A percentile compares a stretch with the other conserved stretches of the same genome.
Conservation (phyloP, 345 rosid species). For the Pistacia vera region DNA sequence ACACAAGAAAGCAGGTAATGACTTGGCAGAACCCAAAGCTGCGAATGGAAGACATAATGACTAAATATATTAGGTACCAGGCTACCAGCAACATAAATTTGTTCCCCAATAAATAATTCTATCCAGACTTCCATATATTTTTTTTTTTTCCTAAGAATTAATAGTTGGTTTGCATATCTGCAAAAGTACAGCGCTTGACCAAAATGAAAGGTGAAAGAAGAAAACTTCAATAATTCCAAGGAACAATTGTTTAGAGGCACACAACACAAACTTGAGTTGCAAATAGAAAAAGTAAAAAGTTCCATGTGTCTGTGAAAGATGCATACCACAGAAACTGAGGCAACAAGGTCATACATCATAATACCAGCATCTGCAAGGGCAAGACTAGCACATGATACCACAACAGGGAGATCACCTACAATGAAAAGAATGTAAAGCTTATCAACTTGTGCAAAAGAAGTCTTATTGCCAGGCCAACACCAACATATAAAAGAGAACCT, state of each 20-base stretch:
- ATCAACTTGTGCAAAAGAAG: constrained; percentile 5
- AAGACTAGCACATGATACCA: constrained; percentile 93
- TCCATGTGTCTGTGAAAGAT: background rate
- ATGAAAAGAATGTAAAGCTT: constrained; percentile 8
- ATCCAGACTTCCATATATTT: background rate
- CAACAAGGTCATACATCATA: constrained; percentile 92
- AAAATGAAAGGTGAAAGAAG: background rate
- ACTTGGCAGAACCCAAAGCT: background rate
- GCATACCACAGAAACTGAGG: constrained; percentile 91
- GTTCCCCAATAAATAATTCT: background rate
- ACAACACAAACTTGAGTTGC: background rate
- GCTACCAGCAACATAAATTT: background rate
- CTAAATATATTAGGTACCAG: background rate
- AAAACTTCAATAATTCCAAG: background rate
- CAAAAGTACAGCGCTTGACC: background rate
- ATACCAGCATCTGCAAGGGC: constrained; percentile 97
- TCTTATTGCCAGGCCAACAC: background rate
- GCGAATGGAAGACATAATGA: background rate
- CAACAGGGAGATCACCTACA: constrained; percentile 91
- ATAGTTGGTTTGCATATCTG: background rate
- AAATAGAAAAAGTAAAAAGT: background rate
- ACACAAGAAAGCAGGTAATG: background rate
- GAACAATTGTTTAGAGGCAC: too few relatives aligned
- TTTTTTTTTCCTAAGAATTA: background rate
- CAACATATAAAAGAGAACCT: constrained; percentile 7